A percentile compares a stretch with the other conserved stretches of the same genome.
Evolutionary conservation across 345 rosid genomes (phyloP).

Genomic region (Camelina laxa): DNA sequence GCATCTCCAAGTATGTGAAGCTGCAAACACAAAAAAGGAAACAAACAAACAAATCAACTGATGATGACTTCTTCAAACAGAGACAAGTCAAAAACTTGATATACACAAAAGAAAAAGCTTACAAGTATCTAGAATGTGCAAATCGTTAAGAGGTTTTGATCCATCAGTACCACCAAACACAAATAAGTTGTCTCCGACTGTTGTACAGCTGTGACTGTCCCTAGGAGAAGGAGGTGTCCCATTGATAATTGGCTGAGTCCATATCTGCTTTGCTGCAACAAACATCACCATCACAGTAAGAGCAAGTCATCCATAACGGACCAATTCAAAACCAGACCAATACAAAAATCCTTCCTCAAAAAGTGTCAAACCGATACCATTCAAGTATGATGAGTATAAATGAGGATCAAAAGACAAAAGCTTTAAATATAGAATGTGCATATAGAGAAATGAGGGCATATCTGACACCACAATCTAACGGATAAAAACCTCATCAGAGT

Average conservation of each 20-base stretch:
- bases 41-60: conserved; percentile 26
- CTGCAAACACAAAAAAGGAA: conserved; percentile 47
- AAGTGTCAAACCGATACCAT: not conserved
- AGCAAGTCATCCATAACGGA: conserved; percentile 27
- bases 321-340: conserved; percentile 12
- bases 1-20: conserved; percentile 84
- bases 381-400: not conserved
- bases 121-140: conserved; percentile 85
- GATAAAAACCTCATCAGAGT: not conserved
- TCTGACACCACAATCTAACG: conserved; percentile 24
- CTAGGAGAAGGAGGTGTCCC: conserved; percentile 83
- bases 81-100: not conserved
- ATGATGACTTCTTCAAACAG: conserved; percentile 19
- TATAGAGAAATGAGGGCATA: not conserved
- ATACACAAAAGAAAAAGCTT: conserved; percentile 41
- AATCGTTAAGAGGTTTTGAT: conserved; percentile 72
- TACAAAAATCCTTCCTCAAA: conserved; percentile 5
- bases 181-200: conserved; percentile 70
- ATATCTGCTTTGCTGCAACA: conserved; percentile 71
- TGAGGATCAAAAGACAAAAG: not conserved
- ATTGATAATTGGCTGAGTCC: conserved; percentile 78
- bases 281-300: conserved; percentile 13
- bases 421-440: not conserved
- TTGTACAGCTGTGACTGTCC: conserved; percentile 93
- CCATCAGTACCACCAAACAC: conserved; percentile 99